phyloP scores from a whole-genome alignment of 2,329 filamentous ascomycete species.

The Torrubiellomyces zombiae region DNA sequence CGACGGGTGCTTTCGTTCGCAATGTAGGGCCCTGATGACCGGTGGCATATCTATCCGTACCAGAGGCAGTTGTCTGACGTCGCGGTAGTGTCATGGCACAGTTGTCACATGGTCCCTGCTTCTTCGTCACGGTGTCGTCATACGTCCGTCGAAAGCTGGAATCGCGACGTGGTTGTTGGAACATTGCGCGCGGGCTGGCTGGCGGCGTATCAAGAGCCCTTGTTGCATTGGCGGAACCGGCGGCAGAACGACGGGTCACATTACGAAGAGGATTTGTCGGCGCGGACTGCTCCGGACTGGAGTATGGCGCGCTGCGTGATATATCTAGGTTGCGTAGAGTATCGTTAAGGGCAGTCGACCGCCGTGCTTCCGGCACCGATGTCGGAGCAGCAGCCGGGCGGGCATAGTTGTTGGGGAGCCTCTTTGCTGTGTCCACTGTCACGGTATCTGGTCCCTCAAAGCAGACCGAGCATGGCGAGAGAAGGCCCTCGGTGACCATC shows the following conservation, averaged over 20 bases:
- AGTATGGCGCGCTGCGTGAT: constrained; percentile 24
- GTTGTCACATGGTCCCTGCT: constrained; percentile 49
- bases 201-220: constrained; percentile 40
- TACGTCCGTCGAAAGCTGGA: constrained; percentile 47
- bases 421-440: not conserved
- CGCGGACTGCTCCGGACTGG: constrained; percentile 27
- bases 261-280: constrained; percentile 26
- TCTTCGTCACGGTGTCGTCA: constrained; percentile 46
- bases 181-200: constrained; percentile 32
- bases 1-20: constrained; percentile 42
- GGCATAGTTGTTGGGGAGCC: no score
- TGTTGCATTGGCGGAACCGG: constrained; percentile 14
- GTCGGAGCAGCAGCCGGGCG: no score
- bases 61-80: constrained; percentile 13
- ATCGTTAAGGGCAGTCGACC: constrained; percentile 25
- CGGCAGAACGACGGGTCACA: constrained; percentile 22
- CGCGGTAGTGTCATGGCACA: constrained; percentile 48
- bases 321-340: constrained; percentile 31
- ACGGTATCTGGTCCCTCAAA: constrained; percentile 22
- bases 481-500: constrained; percentile 52
- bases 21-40: constrained; percentile 37
- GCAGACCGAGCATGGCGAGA: constrained; percentile 42
- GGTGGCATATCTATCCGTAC: constrained; percentile 13
- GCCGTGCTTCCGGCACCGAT: constrained; percentile 14
- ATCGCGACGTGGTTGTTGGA: constrained; percentile 28